These are phyloP conservation scores for Capsicum rhomboideum DNA, from an alignment of 257 asterid genomes.

Conservation along the genomic window DNA sequence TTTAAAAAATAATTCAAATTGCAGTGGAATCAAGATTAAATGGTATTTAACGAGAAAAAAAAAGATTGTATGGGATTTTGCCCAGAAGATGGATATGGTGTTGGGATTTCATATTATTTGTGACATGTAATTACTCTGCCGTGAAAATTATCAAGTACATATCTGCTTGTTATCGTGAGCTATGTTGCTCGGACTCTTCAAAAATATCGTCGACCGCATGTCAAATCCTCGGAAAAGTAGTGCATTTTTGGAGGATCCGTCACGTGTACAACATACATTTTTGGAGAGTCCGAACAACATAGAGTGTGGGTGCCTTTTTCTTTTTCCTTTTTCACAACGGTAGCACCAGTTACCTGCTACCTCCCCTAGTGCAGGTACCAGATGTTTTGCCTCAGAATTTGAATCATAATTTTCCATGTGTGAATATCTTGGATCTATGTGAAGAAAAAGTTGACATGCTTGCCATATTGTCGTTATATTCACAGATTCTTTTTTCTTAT, in stretches of 20 bases:
- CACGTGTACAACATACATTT: neutral
- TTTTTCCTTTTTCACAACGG: no score
- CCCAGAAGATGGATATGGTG: neutral
- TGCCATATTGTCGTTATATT: neutral
- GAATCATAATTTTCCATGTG: neutral
- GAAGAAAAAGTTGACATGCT: neutral
- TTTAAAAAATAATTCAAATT: neutral
- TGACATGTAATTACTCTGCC: neutral
- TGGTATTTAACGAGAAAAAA: neutral
- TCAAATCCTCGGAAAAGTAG: neutral
- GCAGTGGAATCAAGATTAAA: neutral
- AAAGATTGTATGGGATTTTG: neutral
- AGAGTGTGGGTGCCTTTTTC: neutral
- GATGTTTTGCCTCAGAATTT: neutral
- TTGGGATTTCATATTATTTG: neutral
- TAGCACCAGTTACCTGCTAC: neutral
- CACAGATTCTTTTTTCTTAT: neutral
- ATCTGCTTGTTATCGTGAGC: neutral
- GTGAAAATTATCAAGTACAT: neutral
- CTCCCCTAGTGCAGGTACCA: no score
- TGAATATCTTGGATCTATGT: neutral
- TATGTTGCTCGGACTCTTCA: neutral
- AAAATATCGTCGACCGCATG: neutral
- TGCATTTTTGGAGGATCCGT: neutral
- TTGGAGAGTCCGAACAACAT: no score